A percentile compares a stretch with the other conserved stretches of the same genome.
phyloP scores from a whole-genome alignment of 768 basidiomycete genomes.

The Mycena venus region DNA sequence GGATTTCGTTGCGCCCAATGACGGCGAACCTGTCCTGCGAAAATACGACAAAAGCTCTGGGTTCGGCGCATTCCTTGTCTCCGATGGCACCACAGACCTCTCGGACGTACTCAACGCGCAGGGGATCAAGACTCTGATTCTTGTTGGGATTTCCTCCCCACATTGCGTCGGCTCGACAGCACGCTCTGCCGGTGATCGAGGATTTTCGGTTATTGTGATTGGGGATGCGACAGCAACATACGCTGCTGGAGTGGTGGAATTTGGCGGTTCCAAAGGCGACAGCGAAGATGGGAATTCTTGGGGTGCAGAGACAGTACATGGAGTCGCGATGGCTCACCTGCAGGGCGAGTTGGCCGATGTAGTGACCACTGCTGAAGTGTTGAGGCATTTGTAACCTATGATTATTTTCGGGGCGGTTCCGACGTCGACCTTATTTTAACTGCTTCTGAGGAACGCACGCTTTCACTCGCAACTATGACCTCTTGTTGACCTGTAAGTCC shows the following conservation, averaged over 20 bases:
- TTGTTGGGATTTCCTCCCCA: constrained; percentile 24
- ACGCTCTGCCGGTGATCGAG: constrained; percentile 15
- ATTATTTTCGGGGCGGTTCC: no score
- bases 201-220: constrained; percentile 18
- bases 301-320: constrained; percentile 24
- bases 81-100: not conserved
- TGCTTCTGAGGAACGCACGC: no score
- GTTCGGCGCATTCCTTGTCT: constrained; percentile 17
- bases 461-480: no score
- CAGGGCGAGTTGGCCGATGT: constrained; percentile 25
- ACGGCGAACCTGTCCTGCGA: constrained; percentile 23
- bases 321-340: constrained; percentile 24
- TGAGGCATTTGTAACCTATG: no score
- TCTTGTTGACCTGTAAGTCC: no score
- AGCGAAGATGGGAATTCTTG: constrained; percentile 12
- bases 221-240: constrained; percentile 27
- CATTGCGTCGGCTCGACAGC: constrained; percentile 32
- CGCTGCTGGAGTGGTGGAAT: not conserved
- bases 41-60: constrained; percentile 25
- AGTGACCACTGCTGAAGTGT: constrained; percentile 7
- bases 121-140: constrained; percentile 18
- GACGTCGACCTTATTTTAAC: no score
- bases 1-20: constrained; percentile 18
- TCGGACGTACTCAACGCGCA: constrained; percentile 23
- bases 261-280: constrained; percentile 4